These are phyloP conservation scores for Microsporum audouinii DNA, from an alignment of 2,329 filamentous ascomycete species.

Conservation along the genomic window DNA sequence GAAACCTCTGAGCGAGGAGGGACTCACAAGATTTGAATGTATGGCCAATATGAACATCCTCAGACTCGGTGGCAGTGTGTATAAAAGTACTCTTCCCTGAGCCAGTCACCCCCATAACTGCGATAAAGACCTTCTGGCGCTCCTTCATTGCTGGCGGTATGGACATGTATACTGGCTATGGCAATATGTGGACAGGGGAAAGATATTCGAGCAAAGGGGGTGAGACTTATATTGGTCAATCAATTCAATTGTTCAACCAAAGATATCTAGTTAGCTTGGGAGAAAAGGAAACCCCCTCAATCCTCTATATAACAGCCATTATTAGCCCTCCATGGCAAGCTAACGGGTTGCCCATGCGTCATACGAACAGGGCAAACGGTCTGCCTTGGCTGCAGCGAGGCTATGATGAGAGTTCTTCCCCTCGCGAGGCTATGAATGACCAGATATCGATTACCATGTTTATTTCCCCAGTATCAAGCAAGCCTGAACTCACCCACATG, in stretches of 20 bases:
- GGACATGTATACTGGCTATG: not conserved
- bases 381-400: not conserved
- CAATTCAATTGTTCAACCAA: too few species aligned
- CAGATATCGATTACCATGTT: not conserved
- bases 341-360: not conserved
- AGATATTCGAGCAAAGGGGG: not conserved
- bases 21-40: constrained; percentile 8
- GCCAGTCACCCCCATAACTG: constrained; percentile 34
- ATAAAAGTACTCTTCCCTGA: constrained; percentile 34
- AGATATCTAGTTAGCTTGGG: not conserved
- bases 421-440: not conserved
- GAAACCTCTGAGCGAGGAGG: not conserved
- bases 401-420: not conserved
- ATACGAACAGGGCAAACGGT: not conserved
- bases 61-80: constrained; percentile 6
- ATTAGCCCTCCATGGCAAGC: not conserved
- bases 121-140: constrained; percentile 19
- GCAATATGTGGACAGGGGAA: not conserved
- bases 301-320: not conserved
- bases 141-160: constrained; percentile 2
- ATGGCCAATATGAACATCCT: constrained; percentile 7
- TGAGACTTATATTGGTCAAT: too few species aligned
- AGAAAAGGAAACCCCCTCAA: not conserved
- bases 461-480: not conserved
- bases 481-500: not conserved